Evolutionary conservation across 768 basidiomycete species (phyloP).

Genomic region (Neoboletus subvelutipes): DNA sequence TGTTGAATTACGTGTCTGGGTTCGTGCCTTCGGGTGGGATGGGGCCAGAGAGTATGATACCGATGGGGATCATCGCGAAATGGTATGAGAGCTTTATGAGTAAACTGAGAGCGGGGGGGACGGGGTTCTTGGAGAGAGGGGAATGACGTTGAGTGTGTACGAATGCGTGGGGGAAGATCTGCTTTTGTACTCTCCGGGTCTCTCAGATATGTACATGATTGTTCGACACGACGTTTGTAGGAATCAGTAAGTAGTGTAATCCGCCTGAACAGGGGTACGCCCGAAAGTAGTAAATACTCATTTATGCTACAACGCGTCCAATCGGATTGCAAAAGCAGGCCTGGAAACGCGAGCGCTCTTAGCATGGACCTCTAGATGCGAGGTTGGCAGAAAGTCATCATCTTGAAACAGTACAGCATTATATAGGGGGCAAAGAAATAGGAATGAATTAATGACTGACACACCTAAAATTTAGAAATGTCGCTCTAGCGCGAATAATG

Average conservation of each 20-base stretch:
- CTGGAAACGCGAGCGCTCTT: too few relatives aligned
- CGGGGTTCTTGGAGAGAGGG: conserved; percentile 57
- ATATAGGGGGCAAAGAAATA: too few relatives aligned
- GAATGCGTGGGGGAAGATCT: background rate
- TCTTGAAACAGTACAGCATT: too few relatives aligned
- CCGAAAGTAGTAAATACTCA: background rate
- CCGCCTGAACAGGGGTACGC: background rate
- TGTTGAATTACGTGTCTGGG: conserved; percentile 73
- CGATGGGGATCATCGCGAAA: conserved; percentile 59
- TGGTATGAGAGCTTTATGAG: conserved; percentile 71
- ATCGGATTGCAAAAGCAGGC: too few relatives aligned
- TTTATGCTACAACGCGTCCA: too few relatives aligned
- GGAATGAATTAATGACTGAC: too few relatives aligned
- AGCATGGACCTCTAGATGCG: too few relatives aligned
- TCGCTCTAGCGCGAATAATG: too few relatives aligned
- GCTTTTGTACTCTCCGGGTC: background rate
- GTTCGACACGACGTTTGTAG: background rate
- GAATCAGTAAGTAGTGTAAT: background rate
- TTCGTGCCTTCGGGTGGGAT: conserved; percentile 50
- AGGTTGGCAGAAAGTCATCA: too few relatives aligned
- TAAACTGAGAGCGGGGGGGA: conserved; percentile 59
- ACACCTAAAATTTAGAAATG: too few relatives aligned
- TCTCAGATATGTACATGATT: background rate
- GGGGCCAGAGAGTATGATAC: conserved; percentile 53
- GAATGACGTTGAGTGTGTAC: background rate